phyloP scores from a whole-genome alignment of 2,329 filamentous ascomycete species.

The Diatrype stigma region DNA sequence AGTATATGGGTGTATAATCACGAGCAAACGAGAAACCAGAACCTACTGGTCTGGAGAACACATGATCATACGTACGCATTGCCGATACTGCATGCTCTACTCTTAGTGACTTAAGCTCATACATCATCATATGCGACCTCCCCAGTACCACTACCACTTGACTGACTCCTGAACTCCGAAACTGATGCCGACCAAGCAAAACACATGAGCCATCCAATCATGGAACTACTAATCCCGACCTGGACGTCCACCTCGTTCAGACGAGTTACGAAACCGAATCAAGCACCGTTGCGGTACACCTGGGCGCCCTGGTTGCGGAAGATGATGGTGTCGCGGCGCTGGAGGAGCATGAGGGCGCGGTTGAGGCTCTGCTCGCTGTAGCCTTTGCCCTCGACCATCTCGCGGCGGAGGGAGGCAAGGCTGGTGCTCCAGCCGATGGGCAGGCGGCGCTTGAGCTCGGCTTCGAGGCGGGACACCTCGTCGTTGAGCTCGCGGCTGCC shows the following conservation, averaged over 20 bases:
- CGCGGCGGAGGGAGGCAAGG: slow-evolving; percentile 75
- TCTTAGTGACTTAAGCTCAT: not conserved
- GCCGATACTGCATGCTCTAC: not conserved
- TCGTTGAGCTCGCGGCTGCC: slow-evolving; percentile 87
- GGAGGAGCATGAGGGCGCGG: slow-evolving; percentile 78
- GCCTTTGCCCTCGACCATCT: slow-evolving; percentile 88
- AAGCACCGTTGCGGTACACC: slow-evolving; percentile 70
- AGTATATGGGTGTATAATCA: no score
- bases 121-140: not conserved
- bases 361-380: slow-evolving; percentile 86
- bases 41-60: no score
- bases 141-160: no score
- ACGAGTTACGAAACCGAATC: slow-evolving; percentile 11
- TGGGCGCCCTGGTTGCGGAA: slow-evolving; percentile 73
- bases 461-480: slow-evolving; percentile 80
- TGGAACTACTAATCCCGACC: not conserved
- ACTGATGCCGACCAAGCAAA: not conserved
- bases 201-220: not conserved
- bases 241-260: not conserved
- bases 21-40: no score
- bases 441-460: slow-evolving; percentile 79
- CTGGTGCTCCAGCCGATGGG: slow-evolving; percentile 96
- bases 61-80: not conserved
- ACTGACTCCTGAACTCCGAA: not conserved
- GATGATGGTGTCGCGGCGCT: slow-evolving; percentile 81